Base-by-base conservation (phyloP, 2,329 filamentous ascomycete species). In the Talaromyces verruculosus region DNA sequence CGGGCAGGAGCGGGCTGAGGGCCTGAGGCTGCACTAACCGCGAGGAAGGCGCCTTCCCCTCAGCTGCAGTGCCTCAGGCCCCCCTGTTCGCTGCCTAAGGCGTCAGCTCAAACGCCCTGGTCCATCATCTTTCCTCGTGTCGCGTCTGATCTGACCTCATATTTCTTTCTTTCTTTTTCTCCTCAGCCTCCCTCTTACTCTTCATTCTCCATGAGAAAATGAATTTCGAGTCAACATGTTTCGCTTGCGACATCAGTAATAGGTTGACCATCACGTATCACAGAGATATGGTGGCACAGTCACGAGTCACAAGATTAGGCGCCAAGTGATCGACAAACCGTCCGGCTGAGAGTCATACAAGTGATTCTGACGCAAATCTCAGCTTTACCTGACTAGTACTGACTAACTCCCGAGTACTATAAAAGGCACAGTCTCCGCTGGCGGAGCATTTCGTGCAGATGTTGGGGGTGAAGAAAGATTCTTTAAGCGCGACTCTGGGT, bases 261-360 rank as follows among this genome's bases (percentile, higher is more conserved):
- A 57, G 53, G 53, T 57, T 8, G n/a, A 8, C 17, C 51, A 35
- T 55, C 51, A 55, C 28, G 28, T 22, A 37, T 57, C 33, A 2
- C 30, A 37, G 51, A 37, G 51, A 57, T 35, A 57, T 41, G 37
- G 39, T 66, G 65, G 55, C 61, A 49, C 51, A 17, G 65, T 66
- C 65, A 66, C 64, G 59, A 43, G 60, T 53, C 61, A 66, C 65
- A 47, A 62, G 53, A 17, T 33, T 49, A 35, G 19, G 33, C 43
- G 65, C 61, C 61, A 63, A 66, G 65, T 25, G 61, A 66, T 63
- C 65, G 65, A 60, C 60, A 41, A n/a, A n/a, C 49, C 11, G 37
- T 64, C 55, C 62, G 41, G 63, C 55, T 41, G 57, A 60, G 57
- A 43, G 11, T n/a, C 39, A 11, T 43, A 19, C 57, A 45, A 45